A percentile compares a stretch with the other conserved stretches of the same genome.
phyloP scores from a whole-genome alignment of 2,329 filamentous ascomycete species.

The Fusarium brevicatenulatum region DNA sequence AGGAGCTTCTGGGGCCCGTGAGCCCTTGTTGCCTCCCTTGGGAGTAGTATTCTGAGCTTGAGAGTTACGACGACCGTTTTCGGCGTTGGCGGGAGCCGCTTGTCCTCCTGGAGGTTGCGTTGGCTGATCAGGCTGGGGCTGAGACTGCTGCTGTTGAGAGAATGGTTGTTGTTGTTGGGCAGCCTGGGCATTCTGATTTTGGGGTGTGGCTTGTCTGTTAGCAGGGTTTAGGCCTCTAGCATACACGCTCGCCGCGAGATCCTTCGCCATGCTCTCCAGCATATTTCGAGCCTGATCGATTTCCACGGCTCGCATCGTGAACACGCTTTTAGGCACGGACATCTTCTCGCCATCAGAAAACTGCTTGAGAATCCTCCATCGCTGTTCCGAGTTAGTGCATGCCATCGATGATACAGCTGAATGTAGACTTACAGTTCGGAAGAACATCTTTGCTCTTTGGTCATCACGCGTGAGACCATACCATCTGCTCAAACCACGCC shows the following conservation, averaged over 20 bases:
- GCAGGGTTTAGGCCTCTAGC: slow-evolving; percentile 41
- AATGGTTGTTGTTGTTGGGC: slow-evolving; percentile 48
- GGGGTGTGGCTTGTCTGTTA: slow-evolving; percentile 44
- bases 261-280: slow-evolving; percentile 63
- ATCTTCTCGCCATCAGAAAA: slow-evolving; percentile 62
- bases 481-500: slow-evolving; percentile 58
- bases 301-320: slow-evolving; percentile 64
- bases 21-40: slow-evolving; percentile 55
- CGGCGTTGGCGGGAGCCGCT: slow-evolving; percentile 54
- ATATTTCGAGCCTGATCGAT: slow-evolving; percentile 60
- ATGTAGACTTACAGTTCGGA: slow-evolving; percentile 59
- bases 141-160: slow-evolving; percentile 50
- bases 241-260: slow-evolving; percentile 51
- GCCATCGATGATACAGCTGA: background rate
- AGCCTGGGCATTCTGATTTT: slow-evolving; percentile 45
- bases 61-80: slow-evolving; percentile 63
- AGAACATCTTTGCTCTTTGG: slow-evolving; percentile 60
- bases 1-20: slow-evolving; percentile 65
- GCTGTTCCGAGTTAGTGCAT: slow-evolving; percentile 56
- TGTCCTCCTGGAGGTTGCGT: slow-evolving; percentile 39
- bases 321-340: slow-evolving; percentile 56
- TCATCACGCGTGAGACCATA: slow-evolving; percentile 62
- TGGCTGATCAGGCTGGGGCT: slow-evolving; percentile 38
- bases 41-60: slow-evolving; percentile 56
- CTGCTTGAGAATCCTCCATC: slow-evolving; percentile 63